Evolutionary conservation across 73 alveolate genomes (phyloP), one percentile per base, ranked within the genome.

Genomic region (Breviolum minutum): DNA sequence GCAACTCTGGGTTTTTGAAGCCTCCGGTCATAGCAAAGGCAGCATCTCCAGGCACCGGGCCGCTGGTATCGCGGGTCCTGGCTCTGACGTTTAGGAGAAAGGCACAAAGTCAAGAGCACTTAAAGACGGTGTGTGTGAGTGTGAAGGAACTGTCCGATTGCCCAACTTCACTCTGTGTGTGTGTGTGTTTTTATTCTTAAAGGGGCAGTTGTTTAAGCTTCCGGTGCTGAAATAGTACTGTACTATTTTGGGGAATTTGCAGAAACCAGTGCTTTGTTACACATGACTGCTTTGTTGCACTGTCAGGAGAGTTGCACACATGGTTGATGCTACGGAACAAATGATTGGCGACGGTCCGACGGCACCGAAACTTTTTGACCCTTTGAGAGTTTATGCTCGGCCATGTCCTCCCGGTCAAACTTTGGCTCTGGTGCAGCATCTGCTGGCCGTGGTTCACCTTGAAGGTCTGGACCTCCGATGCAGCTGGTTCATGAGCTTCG

Each of bases 21-120:
- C 98, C 98, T 77, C 86, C 94, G 66, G 94, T 77, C 99, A 87
- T 94, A 94, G 94, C 99, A 94, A 24, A 62, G 94, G 26, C 83
- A 63, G 66, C 99, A 94, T 63, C 99, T 62, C 99, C 99, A 94
- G 19, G 99, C 76, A 20, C 99, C 99, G 10, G 76, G 62, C 22
- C 99, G 92, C 85, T 94, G 99, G 66, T 94, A 94, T 27, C 99
- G 92, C 8, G 99, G 76, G 62, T 94, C 99, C 92, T 94, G 64
- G 26, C 60, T 32, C 16, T 40, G 71, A 22, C 69, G 11, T 22
- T 29, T 16, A 8, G 64, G 3, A 40, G 54, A 40, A 40, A 40
- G 54, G 5, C 54, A 40, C 54, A 40, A 40, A 40, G 54, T 40
- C 54, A 40, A 40, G 54, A 40, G 54, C 54, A 40, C 5, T 40